A percentile compares a stretch with the other conserved stretches of the same genome.
Evolutionary conservation across 1,139 yeast genomes (phyloP).

Genomic region (Candida frijolesensis): DNA sequence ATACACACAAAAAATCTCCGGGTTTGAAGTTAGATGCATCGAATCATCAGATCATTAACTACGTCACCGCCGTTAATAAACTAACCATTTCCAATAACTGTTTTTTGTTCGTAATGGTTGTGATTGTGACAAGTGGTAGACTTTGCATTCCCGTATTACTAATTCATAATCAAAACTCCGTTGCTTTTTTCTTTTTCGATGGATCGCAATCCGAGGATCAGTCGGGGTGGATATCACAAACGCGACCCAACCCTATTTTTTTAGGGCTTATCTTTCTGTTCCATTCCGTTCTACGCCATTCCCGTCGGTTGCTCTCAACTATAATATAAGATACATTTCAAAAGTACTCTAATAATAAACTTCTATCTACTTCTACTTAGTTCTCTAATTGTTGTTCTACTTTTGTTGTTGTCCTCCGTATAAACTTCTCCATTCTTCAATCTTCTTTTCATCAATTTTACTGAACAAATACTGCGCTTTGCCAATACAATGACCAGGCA

Average conservation of each 20-base stretch:
- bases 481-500: constrained; percentile 85
- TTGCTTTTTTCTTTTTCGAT: background rate
- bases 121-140: background rate
- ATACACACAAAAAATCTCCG: too few relatives aligned
- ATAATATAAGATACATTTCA: background rate
- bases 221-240: background rate
- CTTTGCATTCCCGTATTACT: background rate
- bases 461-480: constrained; percentile 89
- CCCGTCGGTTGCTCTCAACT: too few relatives aligned
- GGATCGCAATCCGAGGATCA: background rate
- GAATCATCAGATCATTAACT: too few relatives aligned
- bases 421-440: constrained; percentile 82
- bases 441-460: constrained; percentile 87
- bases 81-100: background rate
- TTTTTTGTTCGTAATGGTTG: background rate
- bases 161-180: background rate
- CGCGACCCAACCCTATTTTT: too few relatives aligned
- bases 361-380: background rate
- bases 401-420: constrained; percentile 71
- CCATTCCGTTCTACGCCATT: too few relatives aligned
- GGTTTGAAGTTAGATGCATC: too few relatives aligned
- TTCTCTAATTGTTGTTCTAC: constrained; percentile 2
- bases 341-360: background rate
- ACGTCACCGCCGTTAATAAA: too few relatives aligned
- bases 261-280: too few relatives aligned